These are phyloP conservation scores for Podospora conica DNA, from an alignment of 495 filamentous ascomycete genomes.

Conservation along the genomic window DNA sequence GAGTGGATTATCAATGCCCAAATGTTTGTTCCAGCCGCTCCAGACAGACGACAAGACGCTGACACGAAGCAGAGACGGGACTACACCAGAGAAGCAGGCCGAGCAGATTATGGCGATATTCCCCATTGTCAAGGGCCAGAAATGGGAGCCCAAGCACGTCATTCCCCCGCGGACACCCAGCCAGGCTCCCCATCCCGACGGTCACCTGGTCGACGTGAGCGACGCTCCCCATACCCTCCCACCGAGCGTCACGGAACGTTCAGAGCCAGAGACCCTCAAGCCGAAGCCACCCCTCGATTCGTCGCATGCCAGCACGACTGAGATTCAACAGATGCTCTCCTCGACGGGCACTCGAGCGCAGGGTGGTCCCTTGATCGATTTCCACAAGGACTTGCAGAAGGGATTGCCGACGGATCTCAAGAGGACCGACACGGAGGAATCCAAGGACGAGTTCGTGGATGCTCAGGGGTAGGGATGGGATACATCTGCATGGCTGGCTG, in stretches of 20 bases:
- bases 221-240: slow-evolving; percentile 18
- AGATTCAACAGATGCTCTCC: slow-evolving; percentile 37
- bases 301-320: slow-evolving; percentile 25
- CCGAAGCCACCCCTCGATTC: slow-evolving; percentile 16
- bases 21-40: slow-evolving; percentile 53
- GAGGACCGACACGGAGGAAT: slow-evolving; percentile 22
- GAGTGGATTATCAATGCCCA: slow-evolving; percentile 93
- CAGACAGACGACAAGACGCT: slow-evolving; percentile 15
- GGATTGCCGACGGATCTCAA: slow-evolving; percentile 29
- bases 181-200: slow-evolving; percentile 9
- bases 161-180: slow-evolving; percentile 32
- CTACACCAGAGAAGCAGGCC: slow-evolving; percentile 64
- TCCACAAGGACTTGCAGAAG: slow-evolving; percentile 45
- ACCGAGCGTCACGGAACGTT: background rate
- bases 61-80: slow-evolving; percentile 46
- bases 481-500: background rate
- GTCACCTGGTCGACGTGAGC: slow-evolving; percentile 44
- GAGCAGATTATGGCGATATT: slow-evolving; percentile 83
- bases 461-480: slow-evolving; percentile 18
- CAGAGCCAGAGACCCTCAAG: background rate
- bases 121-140: slow-evolving; percentile 76
- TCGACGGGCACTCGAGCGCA: slow-evolving; percentile 34
- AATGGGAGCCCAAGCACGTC: slow-evolving; percentile 31
- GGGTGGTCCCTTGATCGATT: slow-evolving; percentile 42
- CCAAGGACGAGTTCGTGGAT: slow-evolving; percentile 31